A percentile compares a stretch with the other conserved stretches of the same genome.
phyloP scores from a whole-genome alignment of 352 stramenopile species.

The Phytophthora sansomeana region DNA sequence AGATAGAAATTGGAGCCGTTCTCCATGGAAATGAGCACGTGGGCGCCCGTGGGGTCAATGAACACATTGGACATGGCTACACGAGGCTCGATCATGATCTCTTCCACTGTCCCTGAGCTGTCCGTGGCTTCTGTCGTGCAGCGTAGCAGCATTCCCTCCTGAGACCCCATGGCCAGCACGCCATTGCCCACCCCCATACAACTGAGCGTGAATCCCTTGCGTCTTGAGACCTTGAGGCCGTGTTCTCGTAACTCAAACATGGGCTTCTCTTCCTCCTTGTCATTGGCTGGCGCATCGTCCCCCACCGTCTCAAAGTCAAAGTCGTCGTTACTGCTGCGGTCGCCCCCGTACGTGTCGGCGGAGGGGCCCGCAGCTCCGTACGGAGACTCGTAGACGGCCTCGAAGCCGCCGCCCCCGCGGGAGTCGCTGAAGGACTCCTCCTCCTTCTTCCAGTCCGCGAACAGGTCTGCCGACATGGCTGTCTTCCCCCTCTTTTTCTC shows the following conservation, averaged over 20 bases:
- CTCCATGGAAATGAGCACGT: constrained; percentile 88
- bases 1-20: constrained; percentile 91
- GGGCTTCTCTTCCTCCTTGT: constrained; percentile 76
- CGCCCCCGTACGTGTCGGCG: constrained; percentile 39
- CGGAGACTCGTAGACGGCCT: constrained; percentile 48
- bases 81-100: constrained; percentile 91
- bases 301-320: constrained; percentile 81
- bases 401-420: constrained; percentile 28
- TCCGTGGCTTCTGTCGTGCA: constrained; percentile 85
- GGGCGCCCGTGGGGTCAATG: constrained; percentile 82
- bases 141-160: constrained; percentile 82
- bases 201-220: constrained; percentile 86
- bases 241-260: constrained; percentile 92
- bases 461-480: constrained; percentile 89
- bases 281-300: constrained; percentile 43
- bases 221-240: constrained; percentile 83
- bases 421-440: constrained; percentile 51
- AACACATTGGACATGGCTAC: constrained; percentile 85
- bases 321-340: constrained; percentile 63
- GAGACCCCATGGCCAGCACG: constrained; percentile 83
- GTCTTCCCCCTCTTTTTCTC: constrained; percentile 23
- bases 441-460: constrained; percentile 91
- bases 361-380: constrained; percentile 34
- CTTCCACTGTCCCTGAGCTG: constrained; percentile 72
- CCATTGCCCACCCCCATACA: constrained; percentile 86